Evolutionary conservation across 805 yeast species (phyloP).

Genomic region (Lachancea cidri): DNA sequence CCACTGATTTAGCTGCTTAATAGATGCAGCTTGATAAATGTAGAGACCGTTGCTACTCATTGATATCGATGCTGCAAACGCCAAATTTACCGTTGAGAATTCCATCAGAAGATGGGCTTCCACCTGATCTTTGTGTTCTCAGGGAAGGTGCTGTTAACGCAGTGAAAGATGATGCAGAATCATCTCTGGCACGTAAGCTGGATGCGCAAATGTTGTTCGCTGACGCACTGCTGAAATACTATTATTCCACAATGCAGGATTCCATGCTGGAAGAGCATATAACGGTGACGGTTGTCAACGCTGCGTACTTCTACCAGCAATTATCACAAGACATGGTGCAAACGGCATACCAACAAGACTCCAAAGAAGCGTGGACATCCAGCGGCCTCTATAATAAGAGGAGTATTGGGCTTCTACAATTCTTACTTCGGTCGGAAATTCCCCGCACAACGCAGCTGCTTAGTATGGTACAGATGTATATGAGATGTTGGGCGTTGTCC

Average conservation of each 20-base stretch:
- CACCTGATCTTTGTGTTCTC: slow-evolving; percentile 5
- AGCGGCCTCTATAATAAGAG: slow-evolving; percentile 25
- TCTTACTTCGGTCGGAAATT: slow-evolving; percentile 1
- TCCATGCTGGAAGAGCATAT: slow-evolving; percentile 10
- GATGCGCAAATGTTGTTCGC: slow-evolving; percentile 11
- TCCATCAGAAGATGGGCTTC: slow-evolving; percentile 1
- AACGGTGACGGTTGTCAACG: slow-evolving; percentile 13
- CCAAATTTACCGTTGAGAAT: slow-evolving; percentile 1
- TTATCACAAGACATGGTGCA: slow-evolving; percentile 21
- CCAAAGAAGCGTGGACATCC: slow-evolving; percentile 22
- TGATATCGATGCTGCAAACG: neutral
- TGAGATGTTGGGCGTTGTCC: slow-evolving; percentile 12
- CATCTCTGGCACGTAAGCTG: slow-evolving; percentile 5
- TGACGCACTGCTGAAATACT: slow-evolving; percentile 6
- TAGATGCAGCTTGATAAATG: too few relatives aligned
- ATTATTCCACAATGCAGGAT: neutral
- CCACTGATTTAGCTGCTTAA: too few relatives aligned
- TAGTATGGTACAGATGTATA: slow-evolving; percentile 5
- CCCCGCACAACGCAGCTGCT: slow-evolving; percentile 3
- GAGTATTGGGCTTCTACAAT: slow-evolving; percentile 26
- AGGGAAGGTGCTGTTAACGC: slow-evolving; percentile 5
- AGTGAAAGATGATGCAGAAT: neutral
- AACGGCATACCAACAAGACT: slow-evolving; percentile 21
- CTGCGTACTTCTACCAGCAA: slow-evolving; percentile 18
- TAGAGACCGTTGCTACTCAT: neutral